These are phyloP conservation scores for Pythium diclinum DNA, from an alignment of 352 stramenopile species.

Conservation along the genomic window DNA sequence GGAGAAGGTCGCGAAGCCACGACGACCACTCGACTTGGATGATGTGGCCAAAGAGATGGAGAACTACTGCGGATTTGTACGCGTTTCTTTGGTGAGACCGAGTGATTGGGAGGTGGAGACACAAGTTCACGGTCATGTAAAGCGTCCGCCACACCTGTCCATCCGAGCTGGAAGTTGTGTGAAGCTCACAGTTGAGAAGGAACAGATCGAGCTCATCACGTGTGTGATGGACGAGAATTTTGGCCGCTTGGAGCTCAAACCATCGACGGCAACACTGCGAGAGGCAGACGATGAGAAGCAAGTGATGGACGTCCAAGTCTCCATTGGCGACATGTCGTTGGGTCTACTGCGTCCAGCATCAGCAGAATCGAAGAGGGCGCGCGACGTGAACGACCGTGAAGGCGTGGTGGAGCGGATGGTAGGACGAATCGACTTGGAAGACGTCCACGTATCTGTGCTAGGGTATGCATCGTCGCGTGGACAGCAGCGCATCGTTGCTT, in stretches of 20 bases:
- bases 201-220: slow-evolving; percentile 60
- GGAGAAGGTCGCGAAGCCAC: slow-evolving; percentile 7
- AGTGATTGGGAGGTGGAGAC: slow-evolving; percentile 33
- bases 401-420: slow-evolving; percentile 32
- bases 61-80: slow-evolving; percentile 43
- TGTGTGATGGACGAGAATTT: slow-evolving; percentile 69
- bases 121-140: neutral
- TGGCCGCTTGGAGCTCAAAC: slow-evolving; percentile 22
- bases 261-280: neutral
- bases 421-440: slow-evolving; percentile 40
- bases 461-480: slow-evolving; percentile 48
- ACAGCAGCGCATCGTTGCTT: slow-evolving; percentile 45
- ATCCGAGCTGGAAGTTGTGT: slow-evolving; percentile 20
- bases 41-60: slow-evolving; percentile 52
- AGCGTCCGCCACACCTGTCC: slow-evolving; percentile 15
- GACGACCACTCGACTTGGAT: slow-evolving; percentile 39
- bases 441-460: slow-evolving; percentile 35
- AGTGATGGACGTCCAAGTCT: slow-evolving; percentile 39
- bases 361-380: neutral
- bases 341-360: slow-evolving; percentile 29
- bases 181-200: slow-evolving; percentile 45
- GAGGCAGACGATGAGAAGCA: slow-evolving; percentile 41
- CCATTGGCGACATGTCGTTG: slow-evolving; percentile 44
- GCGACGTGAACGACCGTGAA: slow-evolving; percentile 17
- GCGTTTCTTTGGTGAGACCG: slow-evolving; percentile 32